Conservation (phyloP, 2,329 filamentous ascomycete species). For the Chalara sp. region DNA sequence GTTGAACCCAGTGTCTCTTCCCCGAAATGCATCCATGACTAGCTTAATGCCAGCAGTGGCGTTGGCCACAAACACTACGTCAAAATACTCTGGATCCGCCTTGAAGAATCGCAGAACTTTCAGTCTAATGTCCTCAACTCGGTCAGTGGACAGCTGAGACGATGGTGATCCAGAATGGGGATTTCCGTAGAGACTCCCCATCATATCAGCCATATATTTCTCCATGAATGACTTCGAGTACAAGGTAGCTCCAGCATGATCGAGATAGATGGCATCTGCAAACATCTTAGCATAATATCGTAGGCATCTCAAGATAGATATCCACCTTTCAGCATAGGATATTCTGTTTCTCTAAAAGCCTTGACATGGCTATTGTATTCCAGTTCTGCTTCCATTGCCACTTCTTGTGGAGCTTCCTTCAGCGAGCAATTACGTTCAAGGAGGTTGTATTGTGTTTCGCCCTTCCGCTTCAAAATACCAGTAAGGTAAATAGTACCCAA, state of each 20-base stretch:
- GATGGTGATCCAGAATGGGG: conserved; percentile 82
- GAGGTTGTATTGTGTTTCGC: too few species aligned
- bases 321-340: conserved; percentile 63
- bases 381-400: conserved; percentile 12
- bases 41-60: conserved; percentile 88
- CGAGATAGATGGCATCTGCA: conserved; percentile 55
- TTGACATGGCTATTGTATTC: conserved; percentile 55
- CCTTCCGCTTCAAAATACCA: too few species aligned
- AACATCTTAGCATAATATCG: conserved; percentile 2
- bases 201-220: conserved; percentile 65
- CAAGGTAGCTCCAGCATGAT: conserved; percentile 90
- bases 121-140: conserved; percentile 70
- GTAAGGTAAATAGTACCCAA: too few species aligned
- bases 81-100: conserved; percentile 74
- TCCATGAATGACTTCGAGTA: conserved; percentile 78
- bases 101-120: conserved; percentile 70
- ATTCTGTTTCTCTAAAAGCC: conserved; percentile 51
- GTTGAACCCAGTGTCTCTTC: conserved; percentile 62
- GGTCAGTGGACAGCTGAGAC: conserved; percentile 67
- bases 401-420: not conserved
- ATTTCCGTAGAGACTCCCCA: conserved; percentile 75
- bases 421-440: not conserved
- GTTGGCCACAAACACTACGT: conserved; percentile 87
- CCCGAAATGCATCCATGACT: conserved; percentile 70
- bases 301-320: not conserved